Evolutionary conservation across 2,329 filamentous ascomycete genomes (phyloP).

Genomic region (Elsinoe necatrix): DNA sequence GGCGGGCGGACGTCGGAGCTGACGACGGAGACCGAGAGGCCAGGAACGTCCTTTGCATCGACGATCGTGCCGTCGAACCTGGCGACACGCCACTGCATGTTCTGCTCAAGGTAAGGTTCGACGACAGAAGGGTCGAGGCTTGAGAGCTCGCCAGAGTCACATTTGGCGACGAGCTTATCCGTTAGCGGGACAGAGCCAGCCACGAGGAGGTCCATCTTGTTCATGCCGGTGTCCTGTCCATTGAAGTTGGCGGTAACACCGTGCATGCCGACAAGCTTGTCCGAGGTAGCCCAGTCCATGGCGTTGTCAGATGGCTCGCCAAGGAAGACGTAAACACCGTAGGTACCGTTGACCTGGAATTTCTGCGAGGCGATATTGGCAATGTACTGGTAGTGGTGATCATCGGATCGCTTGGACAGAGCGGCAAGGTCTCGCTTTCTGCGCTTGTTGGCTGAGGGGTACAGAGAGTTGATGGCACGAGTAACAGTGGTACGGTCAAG

Average conservation of each 20-base stretch:
- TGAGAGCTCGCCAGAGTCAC: slow-evolving; percentile 28
- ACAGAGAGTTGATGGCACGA: slow-evolving; percentile 51
- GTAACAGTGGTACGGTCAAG: slow-evolving; percentile 37
- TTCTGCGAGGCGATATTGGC: slow-evolving; percentile 57
- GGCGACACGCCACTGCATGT: slow-evolving; percentile 30
- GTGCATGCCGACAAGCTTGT: slow-evolving; percentile 54
- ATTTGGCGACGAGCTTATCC: slow-evolving; percentile 31
- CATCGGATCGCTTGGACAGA: slow-evolving; percentile 26
- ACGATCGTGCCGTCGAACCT: slow-evolving; percentile 31
- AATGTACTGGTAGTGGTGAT: slow-evolving; percentile 55
- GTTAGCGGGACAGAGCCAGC: slow-evolving; percentile 41
- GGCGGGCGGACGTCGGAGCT: slow-evolving; percentile 33
- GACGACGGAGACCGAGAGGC: slow-evolving; percentile 34
- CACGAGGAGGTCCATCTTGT: slow-evolving; percentile 24
- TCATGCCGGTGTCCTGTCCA: slow-evolving; percentile 15
- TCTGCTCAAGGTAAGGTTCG: slow-evolving; percentile 25
- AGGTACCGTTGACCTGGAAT: slow-evolving; percentile 52
- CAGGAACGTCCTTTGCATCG: slow-evolving; percentile 27
- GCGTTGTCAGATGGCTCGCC: slow-evolving; percentile 42
- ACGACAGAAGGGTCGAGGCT: slow-evolving; percentile 25
- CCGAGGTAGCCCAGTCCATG: slow-evolving; percentile 43
- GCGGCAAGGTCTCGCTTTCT: slow-evolving; percentile 9
- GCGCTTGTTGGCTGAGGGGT: slow-evolving; percentile 36
- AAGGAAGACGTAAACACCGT: slow-evolving; percentile 60
- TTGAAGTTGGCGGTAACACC: slow-evolving; percentile 36